A percentile compares a stretch with the other conserved stretches of the same genome.
These are phyloP conservation scores for Acrodontium crateriforme DNA, from an alignment of 2,329 filamentous ascomycete genomes.

Conservation along the genomic window DNA sequence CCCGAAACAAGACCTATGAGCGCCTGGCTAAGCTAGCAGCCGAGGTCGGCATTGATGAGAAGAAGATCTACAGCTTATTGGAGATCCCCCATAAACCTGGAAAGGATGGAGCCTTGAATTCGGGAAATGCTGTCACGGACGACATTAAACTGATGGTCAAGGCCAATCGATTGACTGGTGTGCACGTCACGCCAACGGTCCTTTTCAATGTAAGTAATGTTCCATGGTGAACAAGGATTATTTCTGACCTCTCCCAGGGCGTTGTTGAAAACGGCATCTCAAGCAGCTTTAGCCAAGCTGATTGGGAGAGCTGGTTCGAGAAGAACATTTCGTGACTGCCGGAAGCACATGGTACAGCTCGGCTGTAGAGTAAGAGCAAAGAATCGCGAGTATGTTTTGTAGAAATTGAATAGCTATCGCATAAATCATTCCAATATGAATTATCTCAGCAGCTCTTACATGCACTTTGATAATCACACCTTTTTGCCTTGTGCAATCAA, in stretches of 20 bases:
- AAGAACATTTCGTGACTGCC: constrained; percentile 43
- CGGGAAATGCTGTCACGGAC: constrained; percentile 68
- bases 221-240: neutral
- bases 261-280: constrained; percentile 67
- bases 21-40: constrained; percentile 63
- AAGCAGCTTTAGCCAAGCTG: constrained; percentile 61
- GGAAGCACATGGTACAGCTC: too few species aligned
- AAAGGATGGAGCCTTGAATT: constrained; percentile 56
- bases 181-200: constrained; percentile 86
- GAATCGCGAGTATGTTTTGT: too few species aligned
- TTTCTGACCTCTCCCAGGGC: constrained; percentile 26
- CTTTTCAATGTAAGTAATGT: constrained; percentile 52
- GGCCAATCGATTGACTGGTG: constrained; percentile 55
- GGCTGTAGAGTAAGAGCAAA: too few species aligned
- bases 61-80: constrained; percentile 55
- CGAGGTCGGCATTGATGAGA: constrained; percentile 55
- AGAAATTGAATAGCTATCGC: too few species aligned
- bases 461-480: constrained; percentile 31
- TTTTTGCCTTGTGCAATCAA: constrained; percentile 36
- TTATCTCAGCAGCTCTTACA: too few species aligned
- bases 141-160: constrained; percentile 77
- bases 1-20: constrained; percentile 69
- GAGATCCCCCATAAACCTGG: constrained; percentile 53
- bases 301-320: constrained; percentile 76
- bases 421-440: too few species aligned